Base-by-base conservation (phyloP, 495 filamentous ascomycete genomes). In the Penicillium lividum region DNA sequence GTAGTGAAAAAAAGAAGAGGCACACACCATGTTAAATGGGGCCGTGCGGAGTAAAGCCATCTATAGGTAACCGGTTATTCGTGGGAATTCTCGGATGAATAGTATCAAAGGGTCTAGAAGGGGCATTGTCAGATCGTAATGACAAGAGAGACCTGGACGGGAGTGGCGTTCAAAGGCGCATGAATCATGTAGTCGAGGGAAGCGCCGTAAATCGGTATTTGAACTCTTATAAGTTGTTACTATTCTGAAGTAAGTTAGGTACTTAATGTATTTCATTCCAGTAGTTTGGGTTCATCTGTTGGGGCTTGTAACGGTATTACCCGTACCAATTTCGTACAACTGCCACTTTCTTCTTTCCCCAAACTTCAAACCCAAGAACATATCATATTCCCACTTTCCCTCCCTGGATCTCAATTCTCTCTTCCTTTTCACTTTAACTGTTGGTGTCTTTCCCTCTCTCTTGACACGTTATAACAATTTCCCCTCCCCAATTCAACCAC, bases 361-460 rank as follows among this genome's bases (percentile, higher is more conserved):
- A 13, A 44, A 28, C 44, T 47, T 47, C 44, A 40, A 16, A 40
- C 38, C 38, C 38, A 13, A 40, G 38, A 13, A 54, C 22, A 29
- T 54, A 54, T 54, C 52, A 54, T 45, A 25, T 54, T 47, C 44
- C 44, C 44, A 47, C 44, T 47, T 47, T 47, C 44, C n/a, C 38
- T n/a, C n/a, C 38, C n/a, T 40, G 38, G 33, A 2, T 40, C 13
- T 53, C 50, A 53, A 16, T 51, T 51, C 33, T 7, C 33, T 28
- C 30, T 30, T 57, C n/a, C 46, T 31, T 43, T 16, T 50, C n/a
- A n/a, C 48, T 38, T 10, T 27, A 16, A 3, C 49, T 33, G 28
- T 31, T 43, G 13, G 33, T 31, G 28, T 49, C 46, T 49, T 30
- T 46, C 33, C 28, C 47, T 7, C 28, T 15, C 13, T 30, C 47